Conservation (phyloP, 2,329 filamentous ascomycete genomes). For the Eurotiales sp. region DNA sequence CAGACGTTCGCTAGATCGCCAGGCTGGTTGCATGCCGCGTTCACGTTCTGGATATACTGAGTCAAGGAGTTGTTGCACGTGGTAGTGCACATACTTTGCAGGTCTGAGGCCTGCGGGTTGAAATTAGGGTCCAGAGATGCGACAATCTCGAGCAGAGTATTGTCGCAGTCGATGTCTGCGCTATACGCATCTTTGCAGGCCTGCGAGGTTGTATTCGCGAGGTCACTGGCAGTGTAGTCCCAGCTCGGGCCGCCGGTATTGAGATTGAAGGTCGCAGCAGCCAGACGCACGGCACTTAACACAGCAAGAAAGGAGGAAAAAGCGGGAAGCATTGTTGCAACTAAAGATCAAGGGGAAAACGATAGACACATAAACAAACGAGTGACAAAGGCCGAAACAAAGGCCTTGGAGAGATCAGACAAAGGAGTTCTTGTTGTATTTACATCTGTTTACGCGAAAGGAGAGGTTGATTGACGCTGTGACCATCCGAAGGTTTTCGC, state of each 20-base stretch:
- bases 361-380: neutral
- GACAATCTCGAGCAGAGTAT: constrained; percentile 26
- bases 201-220: constrained; percentile 27
- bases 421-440: neutral
- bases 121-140: constrained; percentile 28
- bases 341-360: no score
- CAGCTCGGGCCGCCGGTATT: constrained; percentile 27
- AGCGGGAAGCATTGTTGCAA: constrained; percentile 15
- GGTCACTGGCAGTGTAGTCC: constrained; percentile 28
- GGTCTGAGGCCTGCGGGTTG: constrained; percentile 21
- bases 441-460: no score
- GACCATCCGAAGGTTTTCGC: no score
- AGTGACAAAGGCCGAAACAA: neutral
- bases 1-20: constrained; percentile 25
- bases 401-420: neutral
- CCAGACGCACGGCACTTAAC: constrained; percentile 17
- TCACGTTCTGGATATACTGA: constrained; percentile 23
- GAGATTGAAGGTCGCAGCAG: constrained; percentile 24
- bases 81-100: constrained; percentile 24
- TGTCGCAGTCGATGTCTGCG: constrained; percentile 27
- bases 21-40: constrained; percentile 20
- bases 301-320: constrained; percentile 17
- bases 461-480: no score
- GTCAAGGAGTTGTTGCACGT: constrained; percentile 25
- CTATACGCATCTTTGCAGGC: constrained; percentile 29